phyloP scores from a whole-genome alignment of 2,329 filamentous ascomycete species.

The Fusarium chaquense region DNA sequence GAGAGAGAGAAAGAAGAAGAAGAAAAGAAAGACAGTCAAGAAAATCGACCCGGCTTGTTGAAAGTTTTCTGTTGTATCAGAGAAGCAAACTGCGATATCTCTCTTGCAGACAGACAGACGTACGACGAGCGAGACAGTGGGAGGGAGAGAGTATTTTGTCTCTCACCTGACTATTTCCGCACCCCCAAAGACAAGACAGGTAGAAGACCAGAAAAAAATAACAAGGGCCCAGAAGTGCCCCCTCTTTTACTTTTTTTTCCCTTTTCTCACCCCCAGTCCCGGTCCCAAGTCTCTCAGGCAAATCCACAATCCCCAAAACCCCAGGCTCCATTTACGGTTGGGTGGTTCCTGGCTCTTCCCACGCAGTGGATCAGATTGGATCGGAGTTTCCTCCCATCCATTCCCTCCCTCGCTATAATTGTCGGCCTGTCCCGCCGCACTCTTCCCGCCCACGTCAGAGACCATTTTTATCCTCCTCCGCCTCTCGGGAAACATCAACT shows the following conservation, averaged over 20 bases:
- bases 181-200: slow-evolving; percentile 30
- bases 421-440: slow-evolving; percentile 44
- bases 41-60: background rate
- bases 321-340: slow-evolving; percentile 42
- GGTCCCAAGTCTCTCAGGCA: slow-evolving; percentile 28
- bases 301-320: slow-evolving; percentile 42
- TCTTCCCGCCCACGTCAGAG: slow-evolving; percentile 44
- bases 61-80: slow-evolving; percentile 1
- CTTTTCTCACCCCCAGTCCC: slow-evolving; percentile 37
- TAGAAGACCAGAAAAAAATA: slow-evolving; percentile 11
- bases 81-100: slow-evolving; percentile 17
- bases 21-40: background rate
- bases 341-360: slow-evolving; percentile 44
- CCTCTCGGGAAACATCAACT: slow-evolving; percentile 33
- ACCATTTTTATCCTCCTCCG: slow-evolving; percentile 36
- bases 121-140: slow-evolving; percentile 19
- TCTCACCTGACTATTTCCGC: slow-evolving; percentile 43
- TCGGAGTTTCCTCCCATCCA: slow-evolving; percentile 40
- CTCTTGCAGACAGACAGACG: slow-evolving; percentile 23
- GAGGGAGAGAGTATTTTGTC: slow-evolving; percentile 30
- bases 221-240: slow-evolving; percentile 33
- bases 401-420: slow-evolving; percentile 43
- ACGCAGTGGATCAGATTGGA: slow-evolving; percentile 41
- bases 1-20: background rate
- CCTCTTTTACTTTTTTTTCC: slow-evolving; percentile 32